These are phyloP conservation scores for Fusarium virguliforme DNA, from an alignment of 2,329 filamentous ascomycete genomes.

Conservation along the genomic window DNA sequence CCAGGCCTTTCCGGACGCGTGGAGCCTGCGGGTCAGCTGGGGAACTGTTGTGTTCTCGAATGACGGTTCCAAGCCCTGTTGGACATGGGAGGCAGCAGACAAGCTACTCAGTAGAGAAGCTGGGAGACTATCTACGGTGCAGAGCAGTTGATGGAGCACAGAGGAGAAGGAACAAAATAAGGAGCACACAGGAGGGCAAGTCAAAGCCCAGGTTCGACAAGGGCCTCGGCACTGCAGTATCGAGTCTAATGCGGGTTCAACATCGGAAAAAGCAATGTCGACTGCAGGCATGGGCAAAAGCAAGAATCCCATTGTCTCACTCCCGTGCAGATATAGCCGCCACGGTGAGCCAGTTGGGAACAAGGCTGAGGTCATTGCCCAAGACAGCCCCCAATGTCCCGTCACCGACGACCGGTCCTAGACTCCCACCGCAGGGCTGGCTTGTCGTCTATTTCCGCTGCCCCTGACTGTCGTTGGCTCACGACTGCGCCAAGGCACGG, in stretches of 20 bases:
- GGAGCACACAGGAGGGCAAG: neutral
- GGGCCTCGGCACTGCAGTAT: neutral
- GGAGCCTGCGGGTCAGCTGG: conserved; percentile 3
- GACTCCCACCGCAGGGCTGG: conserved; percentile 14
- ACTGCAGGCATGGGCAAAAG: conserved; percentile 15
- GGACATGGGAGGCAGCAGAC: neutral
- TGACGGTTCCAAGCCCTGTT: neutral
- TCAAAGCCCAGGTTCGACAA: neutral
- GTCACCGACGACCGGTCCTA: neutral
- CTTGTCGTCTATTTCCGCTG: neutral
- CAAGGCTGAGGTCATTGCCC: neutral
- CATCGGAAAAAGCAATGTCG: conserved; percentile 14
- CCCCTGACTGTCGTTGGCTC: conserved; percentile 3
- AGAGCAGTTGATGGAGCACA: neutral
- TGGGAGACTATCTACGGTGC: conserved; percentile 2
- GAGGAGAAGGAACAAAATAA: neutral
- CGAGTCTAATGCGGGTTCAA: conserved; percentile 15
- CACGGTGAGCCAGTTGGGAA: conserved; percentile 6
- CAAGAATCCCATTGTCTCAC: conserved; percentile 18
- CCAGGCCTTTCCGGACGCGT: conserved; percentile 10
- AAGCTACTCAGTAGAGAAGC: neutral
- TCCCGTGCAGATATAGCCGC: conserved; percentile 8
- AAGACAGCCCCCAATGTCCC: conserved; percentile 7
- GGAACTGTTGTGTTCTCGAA: conserved; percentile 5
- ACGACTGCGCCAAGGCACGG: neutral